These are phyloP conservation scores for Syncephalis plumigaleata DNA, from an alignment of 371 early-diverging fungal species.

Conservation along the genomic window DNA sequence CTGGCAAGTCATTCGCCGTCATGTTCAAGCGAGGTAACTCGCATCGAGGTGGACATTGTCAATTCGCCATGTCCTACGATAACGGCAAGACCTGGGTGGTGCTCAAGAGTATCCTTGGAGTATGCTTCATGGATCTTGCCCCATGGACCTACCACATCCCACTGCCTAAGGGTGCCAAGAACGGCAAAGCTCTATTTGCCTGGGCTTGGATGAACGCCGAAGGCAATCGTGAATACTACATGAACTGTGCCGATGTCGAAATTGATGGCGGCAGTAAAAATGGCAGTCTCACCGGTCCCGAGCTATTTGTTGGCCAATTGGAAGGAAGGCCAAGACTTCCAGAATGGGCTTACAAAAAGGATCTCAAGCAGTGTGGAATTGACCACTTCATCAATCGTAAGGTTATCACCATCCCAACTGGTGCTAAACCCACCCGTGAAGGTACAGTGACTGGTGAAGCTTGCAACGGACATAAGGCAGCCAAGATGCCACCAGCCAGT, in stretches of 20 bases:
- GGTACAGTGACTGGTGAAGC: no score
- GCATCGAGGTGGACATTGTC: slow-evolving; percentile 47
- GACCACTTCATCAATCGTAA: no score
- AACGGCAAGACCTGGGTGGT: slow-evolving; percentile 38
- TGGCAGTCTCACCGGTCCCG: slow-evolving; percentile 3
- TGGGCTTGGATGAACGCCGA: slow-evolving; percentile 51
- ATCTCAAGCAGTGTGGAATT: no score
- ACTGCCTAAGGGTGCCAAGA: slow-evolving; percentile 31
- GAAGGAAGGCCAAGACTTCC: slow-evolving; percentile 3
- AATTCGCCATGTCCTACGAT: slow-evolving; percentile 45
- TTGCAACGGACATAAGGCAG: no score
- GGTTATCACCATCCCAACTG: no score
- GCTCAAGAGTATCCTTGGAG: slow-evolving; percentile 24
- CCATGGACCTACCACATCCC: slow-evolving; percentile 14
- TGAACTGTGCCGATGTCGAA: slow-evolving; percentile 48
- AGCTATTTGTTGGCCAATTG: slow-evolving; percentile 1
- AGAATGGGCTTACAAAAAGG: neutral
- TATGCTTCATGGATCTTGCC: slow-evolving; percentile 10
- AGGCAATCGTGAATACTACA: slow-evolving; percentile 45
- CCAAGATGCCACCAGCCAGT: no score
- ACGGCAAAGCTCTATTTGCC: slow-evolving; percentile 18
- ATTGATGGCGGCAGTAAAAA: slow-evolving; percentile 10
- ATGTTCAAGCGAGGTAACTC: slow-evolving; percentile 6
- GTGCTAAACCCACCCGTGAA: no score
- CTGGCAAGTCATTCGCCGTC: slow-evolving; percentile 10